Evolutionary conservation across 768 basidiomycete species (phyloP).

Genomic region (Leucocoprinus sp.): DNA sequence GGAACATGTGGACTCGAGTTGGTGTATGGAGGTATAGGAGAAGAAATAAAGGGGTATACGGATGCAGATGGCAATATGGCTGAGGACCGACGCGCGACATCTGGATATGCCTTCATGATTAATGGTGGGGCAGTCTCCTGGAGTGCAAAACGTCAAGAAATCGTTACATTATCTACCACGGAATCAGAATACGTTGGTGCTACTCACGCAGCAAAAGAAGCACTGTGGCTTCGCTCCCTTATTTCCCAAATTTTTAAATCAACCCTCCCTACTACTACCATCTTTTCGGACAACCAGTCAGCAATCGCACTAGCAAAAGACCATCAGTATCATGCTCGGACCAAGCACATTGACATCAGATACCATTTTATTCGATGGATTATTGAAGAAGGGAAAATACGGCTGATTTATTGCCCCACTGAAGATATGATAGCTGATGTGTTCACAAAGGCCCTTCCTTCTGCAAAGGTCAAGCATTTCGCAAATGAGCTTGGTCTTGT

Average conservation of each 20-base stretch:
- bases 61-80: constrained; percentile 17
- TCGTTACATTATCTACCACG: constrained; percentile 24
- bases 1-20: constrained; percentile 14
- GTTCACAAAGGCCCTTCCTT: constrained; percentile 13
- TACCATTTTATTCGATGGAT: constrained; percentile 14
- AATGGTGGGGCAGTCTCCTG: constrained; percentile 29
- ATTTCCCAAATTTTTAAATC: constrained; percentile 9
- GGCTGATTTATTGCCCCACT: constrained; percentile 2
- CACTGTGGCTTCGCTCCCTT: constrained; percentile 15
- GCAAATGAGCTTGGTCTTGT: not conserved
- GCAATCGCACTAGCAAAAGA: constrained; percentile 4
- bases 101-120: constrained; percentile 23
- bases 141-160: constrained; percentile 23
- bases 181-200: constrained; percentile 28
- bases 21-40: constrained; percentile 13
- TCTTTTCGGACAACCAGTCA: constrained; percentile 16
- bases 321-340: constrained; percentile 7
- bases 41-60: constrained; percentile 19
- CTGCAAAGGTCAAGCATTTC: constrained; percentile 13
- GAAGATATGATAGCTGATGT: constrained; percentile 12
- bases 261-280: constrained; percentile 7
- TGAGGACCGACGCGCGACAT: constrained; percentile 23
- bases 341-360: constrained; percentile 18
- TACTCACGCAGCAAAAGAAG: constrained; percentile 18
- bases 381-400: constrained; percentile 6